These are phyloP conservation scores for Diversispora eburnea DNA, from an alignment of 192 early-diverging fungal species.

Conservation along the genomic window DNA sequence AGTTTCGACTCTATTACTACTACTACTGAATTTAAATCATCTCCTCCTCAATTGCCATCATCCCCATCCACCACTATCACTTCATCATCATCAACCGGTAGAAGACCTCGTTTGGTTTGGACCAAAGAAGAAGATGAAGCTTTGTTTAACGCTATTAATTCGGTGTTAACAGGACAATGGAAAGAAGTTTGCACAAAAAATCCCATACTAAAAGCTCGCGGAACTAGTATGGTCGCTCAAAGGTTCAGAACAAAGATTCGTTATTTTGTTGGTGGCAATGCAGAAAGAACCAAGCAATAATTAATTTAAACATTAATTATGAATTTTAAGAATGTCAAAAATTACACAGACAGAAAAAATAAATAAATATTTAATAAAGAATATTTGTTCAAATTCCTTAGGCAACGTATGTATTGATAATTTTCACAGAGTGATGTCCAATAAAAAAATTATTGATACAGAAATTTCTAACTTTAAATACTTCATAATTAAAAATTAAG, in stretches of 20 bases:
- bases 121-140: slow-evolving; percentile 5
- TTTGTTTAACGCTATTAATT: not conserved
- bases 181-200: not conserved
- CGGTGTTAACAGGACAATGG: not conserved
- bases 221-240: slow-evolving; percentile 3
- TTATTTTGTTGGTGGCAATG: slow-evolving; percentile 1
- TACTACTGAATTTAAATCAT: not conserved
- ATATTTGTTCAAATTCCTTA: no score
- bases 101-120: not conserved
- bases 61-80: not conserved
- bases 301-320: no score
- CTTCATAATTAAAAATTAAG: no score
- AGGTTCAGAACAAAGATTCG: not conserved
- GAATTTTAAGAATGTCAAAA: no score
- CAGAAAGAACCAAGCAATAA: not conserved
- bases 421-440: no score
- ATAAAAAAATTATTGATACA: no score
- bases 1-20: not conserved
- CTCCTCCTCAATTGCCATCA: not conserved
- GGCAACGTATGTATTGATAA: no score
- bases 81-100: not conserved
- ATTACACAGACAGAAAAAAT: no score
- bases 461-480: no score
- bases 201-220: not conserved
- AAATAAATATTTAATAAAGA: no score